Base-by-base conservation (phyloP, 306 rosid genomes). In the Vigna hirtella region DNA sequence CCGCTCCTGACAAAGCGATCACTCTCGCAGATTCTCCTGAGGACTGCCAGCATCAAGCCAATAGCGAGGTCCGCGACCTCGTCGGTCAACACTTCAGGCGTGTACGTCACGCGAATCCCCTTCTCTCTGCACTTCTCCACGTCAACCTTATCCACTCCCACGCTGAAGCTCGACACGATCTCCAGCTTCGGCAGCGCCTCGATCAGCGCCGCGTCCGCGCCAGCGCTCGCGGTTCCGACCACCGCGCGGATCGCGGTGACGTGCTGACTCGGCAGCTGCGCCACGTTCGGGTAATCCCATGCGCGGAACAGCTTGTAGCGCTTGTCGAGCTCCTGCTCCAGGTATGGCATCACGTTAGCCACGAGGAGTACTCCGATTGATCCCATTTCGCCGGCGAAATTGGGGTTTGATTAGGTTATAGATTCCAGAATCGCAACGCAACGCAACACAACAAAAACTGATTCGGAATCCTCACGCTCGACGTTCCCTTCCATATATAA, bases 61-160 rank as follows among this genome's bases (percentile, higher is more conserved):
- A 95, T 85, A 0, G 98, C 83, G 48, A 91, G 79, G 58, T 95
- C 98, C 3, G 96, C 96, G 0, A 85, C 93, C 0, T 95, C 98
- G 1, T 95, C 96, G 6, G 97, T 91, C 89, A 95, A 77, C n/a
- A 89, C 98, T n/a, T 89, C 93, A 0, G 93, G 98, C 0, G 98
- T 92, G 66, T 88, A 83, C 22, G 92, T 89, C 12, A 95, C 98
- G 50, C 88, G 76, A 72, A 95, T 85, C 72, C 98, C 93, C 73
- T 68, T 92, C 78, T 85, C 91, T 79, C 24, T 85, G 6, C 98
- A 95, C 57, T 73, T 85, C 0, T 52, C 49, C 49, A 90, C 8
- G 53, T 95, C 98, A 34, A 92, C 85, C 86, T 77, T 86, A 38
- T 95, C 98, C 22, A 93, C 78, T 0, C 98, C 98, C 0, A 91